Evolutionary conservation across 371 early-diverging fungal species (phyloP).

Genomic region (Circinella umbellata): DNA sequence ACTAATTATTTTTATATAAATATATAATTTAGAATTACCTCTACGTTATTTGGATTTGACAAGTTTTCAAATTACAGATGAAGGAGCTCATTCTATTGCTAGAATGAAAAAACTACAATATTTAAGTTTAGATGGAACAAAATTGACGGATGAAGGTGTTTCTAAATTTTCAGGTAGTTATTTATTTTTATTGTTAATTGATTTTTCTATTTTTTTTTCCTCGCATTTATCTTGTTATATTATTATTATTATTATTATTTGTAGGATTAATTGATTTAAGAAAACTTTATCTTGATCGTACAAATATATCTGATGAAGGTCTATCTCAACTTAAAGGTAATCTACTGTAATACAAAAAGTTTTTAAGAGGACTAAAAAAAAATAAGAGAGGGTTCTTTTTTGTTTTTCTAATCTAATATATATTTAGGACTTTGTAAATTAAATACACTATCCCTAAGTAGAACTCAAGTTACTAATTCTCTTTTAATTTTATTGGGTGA

Average conservation of each 20-base stretch:
- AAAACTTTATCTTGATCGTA: conserved; percentile 46
- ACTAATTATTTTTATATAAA: no score
- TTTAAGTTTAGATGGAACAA: conserved; percentile 40
- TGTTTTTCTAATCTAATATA: neutral
- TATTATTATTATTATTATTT: no score
- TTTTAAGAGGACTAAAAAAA: no score
- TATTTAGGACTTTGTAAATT: conserved; percentile 32
- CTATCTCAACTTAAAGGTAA: conserved; percentile 28
- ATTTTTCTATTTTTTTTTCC: no score
- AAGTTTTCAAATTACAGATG: conserved; percentile 41
- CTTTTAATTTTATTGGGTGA: conserved; percentile 24
- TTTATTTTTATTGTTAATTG: neutral
- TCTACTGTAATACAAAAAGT: no score
- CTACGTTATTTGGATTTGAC: conserved; percentile 37
- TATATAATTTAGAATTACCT: conserved; percentile 37
- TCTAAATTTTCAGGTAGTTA: conserved; percentile 31
- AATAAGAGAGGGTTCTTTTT: neutral
- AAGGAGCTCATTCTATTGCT: conserved; percentile 33
- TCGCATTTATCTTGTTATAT: no score
- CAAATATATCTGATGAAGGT: conserved; percentile 38
- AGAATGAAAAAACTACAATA: conserved; percentile 36
- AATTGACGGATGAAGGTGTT: conserved; percentile 45
- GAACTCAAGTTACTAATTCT: conserved; percentile 25
- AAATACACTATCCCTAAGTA: conserved; percentile 33
- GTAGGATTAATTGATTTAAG: conserved; percentile 35